These are phyloP conservation scores for Mariannaea sp. DNA, from an alignment of 2,329 filamentous ascomycete genomes.

Conservation along the genomic window DNA sequence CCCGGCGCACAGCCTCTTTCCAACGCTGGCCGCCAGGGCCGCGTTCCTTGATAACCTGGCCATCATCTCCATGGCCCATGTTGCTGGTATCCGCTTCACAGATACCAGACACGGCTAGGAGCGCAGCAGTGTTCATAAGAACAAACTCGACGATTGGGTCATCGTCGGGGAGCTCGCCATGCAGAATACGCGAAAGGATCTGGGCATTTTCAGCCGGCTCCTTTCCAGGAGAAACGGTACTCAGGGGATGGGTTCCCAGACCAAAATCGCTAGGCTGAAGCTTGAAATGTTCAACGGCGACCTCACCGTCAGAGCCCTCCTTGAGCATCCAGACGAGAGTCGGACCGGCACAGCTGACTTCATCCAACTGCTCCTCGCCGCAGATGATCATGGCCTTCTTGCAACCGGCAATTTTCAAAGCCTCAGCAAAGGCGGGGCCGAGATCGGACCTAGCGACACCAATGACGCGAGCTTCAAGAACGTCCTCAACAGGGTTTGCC, in stretches of 20 bases:
- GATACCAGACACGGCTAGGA: conserved; percentile 84
- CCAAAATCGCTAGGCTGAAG: conserved; percentile 88
- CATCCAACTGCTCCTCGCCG: conserved; percentile 92
- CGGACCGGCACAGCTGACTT: conserved; percentile 87
- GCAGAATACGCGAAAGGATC: conserved; percentile 78
- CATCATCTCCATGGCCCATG: conserved; percentile 82
- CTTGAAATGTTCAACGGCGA: conserved; percentile 75
- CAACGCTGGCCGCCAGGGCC: conserved; percentile 87
- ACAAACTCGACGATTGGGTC: conserved; percentile 93
- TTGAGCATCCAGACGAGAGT: conserved; percentile 88
- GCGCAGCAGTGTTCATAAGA: conserved; percentile 87
- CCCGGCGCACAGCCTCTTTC: conserved; percentile 91
- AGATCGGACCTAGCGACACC: conserved; percentile 88
- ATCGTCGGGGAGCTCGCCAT: conserved; percentile 72
- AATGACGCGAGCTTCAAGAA: conserved; percentile 88
- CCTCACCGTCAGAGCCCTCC: conserved; percentile 46
- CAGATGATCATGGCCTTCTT: conserved; percentile 90
- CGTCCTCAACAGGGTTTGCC: conserved; percentile 83
- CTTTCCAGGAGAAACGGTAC: conserved; percentile 81
- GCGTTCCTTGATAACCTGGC: conserved; percentile 77
- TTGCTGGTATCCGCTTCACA: conserved; percentile 81
- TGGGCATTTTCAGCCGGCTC: conserved; percentile 84
- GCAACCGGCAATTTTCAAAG: conserved; percentile 74
- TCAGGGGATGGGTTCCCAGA: conserved; percentile 72
- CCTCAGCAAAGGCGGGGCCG: conserved; percentile 86